Percentiles rank a stretch among this genome's conserved stretches.
Evolutionary conservation across 148 eudicot species (phyloP).

Genomic region (Oxyria digyna): DNA sequence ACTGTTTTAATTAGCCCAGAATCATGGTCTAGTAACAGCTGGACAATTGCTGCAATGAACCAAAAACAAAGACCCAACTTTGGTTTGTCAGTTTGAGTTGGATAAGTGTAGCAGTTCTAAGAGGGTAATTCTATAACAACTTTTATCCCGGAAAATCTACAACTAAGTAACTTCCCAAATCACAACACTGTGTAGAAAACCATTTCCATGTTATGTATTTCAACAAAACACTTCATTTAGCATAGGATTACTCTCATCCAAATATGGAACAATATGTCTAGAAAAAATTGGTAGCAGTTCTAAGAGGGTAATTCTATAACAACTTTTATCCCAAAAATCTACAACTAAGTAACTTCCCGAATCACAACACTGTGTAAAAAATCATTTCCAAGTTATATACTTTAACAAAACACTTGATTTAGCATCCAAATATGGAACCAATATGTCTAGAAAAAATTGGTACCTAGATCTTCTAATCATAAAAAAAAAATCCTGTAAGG

Average conservation of each 20-base stretch:
- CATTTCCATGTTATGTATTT: too few species aligned
- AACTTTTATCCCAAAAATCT: background rate
- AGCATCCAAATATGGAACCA: too few species aligned
- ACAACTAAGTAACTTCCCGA: background rate
- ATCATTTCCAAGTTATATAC: background rate
- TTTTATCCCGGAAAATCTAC: background rate
- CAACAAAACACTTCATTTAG: too few species aligned
- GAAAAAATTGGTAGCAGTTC: too few species aligned
- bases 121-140: background rate
- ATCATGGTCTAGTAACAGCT: conserved; percentile 61
- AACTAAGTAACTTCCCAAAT: background rate
- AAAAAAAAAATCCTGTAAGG: too few species aligned
- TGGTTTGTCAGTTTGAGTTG: background rate
- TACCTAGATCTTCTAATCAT: too few species aligned
- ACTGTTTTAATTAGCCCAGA: conserved; percentile 49
- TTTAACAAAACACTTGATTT: too few species aligned
- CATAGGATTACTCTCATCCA: too few species aligned
- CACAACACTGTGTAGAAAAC: background rate
- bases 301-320: background rate
- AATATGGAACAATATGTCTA: too few species aligned
- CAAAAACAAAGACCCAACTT: background rate
- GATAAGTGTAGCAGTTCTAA: background rate
- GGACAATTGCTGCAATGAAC: conserved; percentile 50
- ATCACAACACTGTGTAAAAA: background rate
- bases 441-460: too few species aligned